Evolutionary conservation across 2,329 filamentous ascomycete genomes (phyloP).

Genomic region (Sarocladiaceae sp.): DNA sequence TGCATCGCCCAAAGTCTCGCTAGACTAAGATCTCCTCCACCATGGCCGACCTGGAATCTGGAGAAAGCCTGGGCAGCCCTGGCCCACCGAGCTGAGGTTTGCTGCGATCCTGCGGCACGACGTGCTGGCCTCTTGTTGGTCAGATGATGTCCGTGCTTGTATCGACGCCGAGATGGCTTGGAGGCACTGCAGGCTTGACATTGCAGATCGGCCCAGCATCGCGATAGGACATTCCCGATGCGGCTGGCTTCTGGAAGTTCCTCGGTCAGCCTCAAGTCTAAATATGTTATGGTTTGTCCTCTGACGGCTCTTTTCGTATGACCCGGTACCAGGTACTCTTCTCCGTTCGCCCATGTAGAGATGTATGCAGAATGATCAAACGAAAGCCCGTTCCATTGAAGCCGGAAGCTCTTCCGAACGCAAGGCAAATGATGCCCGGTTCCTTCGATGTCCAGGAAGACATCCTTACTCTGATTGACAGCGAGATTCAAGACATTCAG

Average conservation of each 20-base stretch:
- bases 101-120: neutral
- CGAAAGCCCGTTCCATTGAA: neutral
- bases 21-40: neutral
- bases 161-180: neutral
- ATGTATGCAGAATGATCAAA: neutral
- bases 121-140: neutral
- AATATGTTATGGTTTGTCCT: no score
- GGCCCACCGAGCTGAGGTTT: constrained; percentile 1
- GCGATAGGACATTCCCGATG: neutral
- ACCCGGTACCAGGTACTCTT: neutral
- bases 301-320: neutral
- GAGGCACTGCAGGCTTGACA: neutral
- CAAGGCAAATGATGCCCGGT: constrained; percentile 20
- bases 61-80: constrained; percentile 7
- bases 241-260: no score
- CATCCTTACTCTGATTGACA: constrained; percentile 10
- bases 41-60: neutral
- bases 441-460: constrained; percentile 24
- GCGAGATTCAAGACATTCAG: neutral
- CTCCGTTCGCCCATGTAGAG: neutral
- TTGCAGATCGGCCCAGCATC: constrained; percentile 2
- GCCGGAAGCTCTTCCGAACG: neutral
- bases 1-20: neutral
- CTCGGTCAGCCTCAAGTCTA: no score
- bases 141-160: neutral